Conservation (phyloP, 495 filamentous ascomycete genomes). For the Penicillium roqueforti region DNA sequence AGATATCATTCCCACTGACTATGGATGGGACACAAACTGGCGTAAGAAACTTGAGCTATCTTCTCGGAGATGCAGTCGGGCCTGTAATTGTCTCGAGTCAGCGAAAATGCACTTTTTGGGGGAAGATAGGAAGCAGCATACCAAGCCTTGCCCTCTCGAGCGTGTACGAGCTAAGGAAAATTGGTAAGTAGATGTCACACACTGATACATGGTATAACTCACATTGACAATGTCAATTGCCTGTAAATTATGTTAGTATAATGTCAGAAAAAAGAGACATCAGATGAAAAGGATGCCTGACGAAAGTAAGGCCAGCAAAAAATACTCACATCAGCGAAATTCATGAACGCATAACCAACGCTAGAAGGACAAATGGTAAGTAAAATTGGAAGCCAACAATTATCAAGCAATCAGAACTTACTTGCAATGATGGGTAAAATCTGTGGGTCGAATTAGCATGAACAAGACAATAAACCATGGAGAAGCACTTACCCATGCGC, state of each 20-base stretch:
- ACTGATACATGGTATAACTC: slow-evolving; percentile 19
- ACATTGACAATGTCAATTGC: slow-evolving; percentile 71
- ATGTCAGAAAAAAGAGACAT: not conserved
- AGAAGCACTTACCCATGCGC: slow-evolving; percentile 62
- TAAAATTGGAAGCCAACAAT: not conserved
- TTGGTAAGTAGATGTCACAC: slow-evolving; percentile 19
- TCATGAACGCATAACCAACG: slow-evolving; percentile 97
- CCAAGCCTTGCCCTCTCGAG: slow-evolving; percentile 69
- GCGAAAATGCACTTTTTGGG: slow-evolving; percentile 1
- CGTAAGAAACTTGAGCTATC: slow-evolving; percentile 87
- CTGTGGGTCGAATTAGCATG: slow-evolving; percentile 31
- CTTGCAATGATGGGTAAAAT: slow-evolving; percentile 89
- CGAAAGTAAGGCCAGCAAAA: not conserved
- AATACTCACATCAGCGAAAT: slow-evolving; percentile 74
- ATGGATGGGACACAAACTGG: slow-evolving; percentile 56
- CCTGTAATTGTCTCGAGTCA: slow-evolving; percentile 36
- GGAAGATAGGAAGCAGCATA: slow-evolving; percentile 21
- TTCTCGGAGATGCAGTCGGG: slow-evolving; percentile 67
- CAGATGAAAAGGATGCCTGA: not conserved
- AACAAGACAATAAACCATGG: not conserved
- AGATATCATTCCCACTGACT: slow-evolving; percentile 17
- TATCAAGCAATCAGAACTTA: slow-evolving; percentile 35
- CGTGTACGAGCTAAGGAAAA: slow-evolving; percentile 63
- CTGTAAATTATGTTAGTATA: slow-evolving; percentile 37
- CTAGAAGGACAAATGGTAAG: slow-evolving; percentile 46